Base-by-base conservation (phyloP, 2,329 filamentous ascomycete genomes). In the Kalmusia sp. region DNA sequence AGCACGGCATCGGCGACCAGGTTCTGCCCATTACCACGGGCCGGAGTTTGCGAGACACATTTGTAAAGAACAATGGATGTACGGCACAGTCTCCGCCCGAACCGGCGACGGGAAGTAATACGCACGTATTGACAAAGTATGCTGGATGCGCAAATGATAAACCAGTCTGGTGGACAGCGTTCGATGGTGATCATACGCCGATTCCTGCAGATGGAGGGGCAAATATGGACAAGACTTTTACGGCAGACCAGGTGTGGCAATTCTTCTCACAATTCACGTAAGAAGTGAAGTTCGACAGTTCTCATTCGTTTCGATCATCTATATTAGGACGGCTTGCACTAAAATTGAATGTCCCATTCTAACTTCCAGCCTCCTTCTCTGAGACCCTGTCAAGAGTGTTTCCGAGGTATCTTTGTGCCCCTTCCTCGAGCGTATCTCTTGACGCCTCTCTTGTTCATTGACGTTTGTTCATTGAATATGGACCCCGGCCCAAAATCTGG, bases 401-500 rank as follows among this genome's bases (percentile, higher is more conserved):
- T 39, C 46, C 25, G 43, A 45, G 45, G 40, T 49, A 28, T 28
- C 6, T 34, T 48, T 15, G 21, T 22, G 47, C 9, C 51, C 37
- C 34, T 38, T 34, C 27, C 38, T 39, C 28, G 7, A 14, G 12
- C n/a, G 33, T 40, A 39, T 19, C 34, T 51, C n/a, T 33, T 37
- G 15, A 28, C 30, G 3, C 47, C 44, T 34, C 49, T 58, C 43
- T 43, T 49, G 37, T 64, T 63, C 12, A 12, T 17, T 2, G 40
- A 14, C 6, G 21, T 14, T 19, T 45, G 30, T 35, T 59, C 56
- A 12, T 57, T 48, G 37, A 70, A 61, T 3, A 47, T 55, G 54
- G 78, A 82, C 1, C 82, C 82, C 0, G 80, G 80, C 0, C 87
- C 87, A 70, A 89, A 90, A 66, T 89, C 85, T 0, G 87, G 87